Base-by-base conservation (phyloP, 2,329 filamentous ascomycete genomes). In the Paraconiothyrium sp. region DNA sequence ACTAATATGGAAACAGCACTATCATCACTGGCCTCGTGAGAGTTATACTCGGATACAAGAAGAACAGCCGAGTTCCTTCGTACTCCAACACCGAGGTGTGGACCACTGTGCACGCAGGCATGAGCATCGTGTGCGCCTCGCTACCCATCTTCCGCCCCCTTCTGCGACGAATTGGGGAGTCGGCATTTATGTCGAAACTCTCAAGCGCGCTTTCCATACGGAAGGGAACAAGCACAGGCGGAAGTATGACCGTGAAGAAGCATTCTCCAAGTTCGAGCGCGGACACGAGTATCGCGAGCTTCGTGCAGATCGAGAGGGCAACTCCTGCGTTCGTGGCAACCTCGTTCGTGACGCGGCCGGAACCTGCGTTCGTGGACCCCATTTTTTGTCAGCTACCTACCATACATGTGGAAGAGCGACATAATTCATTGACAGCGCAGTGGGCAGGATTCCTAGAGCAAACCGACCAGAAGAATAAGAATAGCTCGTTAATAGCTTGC, bases 61-160 rank as follows among this genome's bases (percentile, higher is more conserved):
- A 49, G 10, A 32, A 32, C 32, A 50, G 51, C 20, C 39, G 49
- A 9, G 46, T 54, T 5, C 51, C 51, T 4, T 54, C 58, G 10
- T 54, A 54, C 24, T 60, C 58, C 6, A 60, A 60, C 16, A 48
- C 58, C 14, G 51, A 54, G 34, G 41, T 60, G 13, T 60, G 58
- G 58, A 60, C 58, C 10, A 37, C 50, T 2, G 44, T 55, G 20
- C 58, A 60, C 30, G 49, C 58, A 6, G 58, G 58, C 22, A 60
- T 60, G 58, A 60, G 58, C 41, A 55, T 60, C 2, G 51, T 52
- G 22, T 60, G 58, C 22, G 58, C 58, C 11, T 54, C 41, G 22
- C 34, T 60, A 20, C 58, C 58, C 13, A 60, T 60, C 14, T 55
- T 60, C 22, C 43, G 51, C 5, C 58, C 58, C 13, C 51, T 60